A percentile compares a stretch with the other conserved stretches of the same genome.
Evolutionary conservation across 2,329 filamentous ascomycete species (phyloP).

Genomic region (Penicillium freii): DNA sequence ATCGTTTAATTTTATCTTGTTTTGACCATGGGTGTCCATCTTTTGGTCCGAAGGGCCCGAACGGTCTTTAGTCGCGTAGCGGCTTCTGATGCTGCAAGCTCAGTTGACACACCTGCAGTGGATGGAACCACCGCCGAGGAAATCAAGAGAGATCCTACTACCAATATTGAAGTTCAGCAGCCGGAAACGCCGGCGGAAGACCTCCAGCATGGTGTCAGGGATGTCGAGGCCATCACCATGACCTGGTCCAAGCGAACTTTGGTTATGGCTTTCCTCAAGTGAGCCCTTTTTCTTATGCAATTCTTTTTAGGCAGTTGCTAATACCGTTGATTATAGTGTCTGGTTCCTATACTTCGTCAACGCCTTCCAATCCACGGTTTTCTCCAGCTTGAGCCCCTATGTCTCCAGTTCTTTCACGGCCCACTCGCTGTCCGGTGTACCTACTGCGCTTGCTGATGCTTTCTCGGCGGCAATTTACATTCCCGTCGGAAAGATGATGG

Average conservation of each 20-base stretch:
- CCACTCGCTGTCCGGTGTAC: conserved; percentile 53
- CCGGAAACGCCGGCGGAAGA: not conserved
- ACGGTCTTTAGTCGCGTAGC: not conserved
- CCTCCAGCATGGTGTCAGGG: conserved; percentile 41
- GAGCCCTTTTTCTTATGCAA: not conserved
- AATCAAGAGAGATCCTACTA: not conserved
- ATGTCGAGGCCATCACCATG: conserved; percentile 46
- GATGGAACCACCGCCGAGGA: not conserved
- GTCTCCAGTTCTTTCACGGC: conserved; percentile 50
- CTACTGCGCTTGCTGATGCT: conserved; percentile 52
- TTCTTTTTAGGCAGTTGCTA: not conserved
- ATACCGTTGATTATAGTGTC: conserved; percentile 20
- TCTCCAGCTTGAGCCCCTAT: conserved; percentile 42
- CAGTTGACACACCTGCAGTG: not conserved
- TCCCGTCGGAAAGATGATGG: conserved; percentile 58
- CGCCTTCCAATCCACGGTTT: conserved; percentile 32
- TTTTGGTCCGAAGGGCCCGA: not conserved
- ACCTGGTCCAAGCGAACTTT: conserved; percentile 42
- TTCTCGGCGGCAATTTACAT: conserved; percentile 56
- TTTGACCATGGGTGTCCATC: not conserved
- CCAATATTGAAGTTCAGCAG: not conserved
- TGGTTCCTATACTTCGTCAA: conserved; percentile 39
- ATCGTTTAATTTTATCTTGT: not conserved
- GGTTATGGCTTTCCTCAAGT: conserved; percentile 4
- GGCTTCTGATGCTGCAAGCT: not conserved